Base-by-base conservation (phyloP, 106 monocot species). In the Alisma plantagoaquatica region DNA sequence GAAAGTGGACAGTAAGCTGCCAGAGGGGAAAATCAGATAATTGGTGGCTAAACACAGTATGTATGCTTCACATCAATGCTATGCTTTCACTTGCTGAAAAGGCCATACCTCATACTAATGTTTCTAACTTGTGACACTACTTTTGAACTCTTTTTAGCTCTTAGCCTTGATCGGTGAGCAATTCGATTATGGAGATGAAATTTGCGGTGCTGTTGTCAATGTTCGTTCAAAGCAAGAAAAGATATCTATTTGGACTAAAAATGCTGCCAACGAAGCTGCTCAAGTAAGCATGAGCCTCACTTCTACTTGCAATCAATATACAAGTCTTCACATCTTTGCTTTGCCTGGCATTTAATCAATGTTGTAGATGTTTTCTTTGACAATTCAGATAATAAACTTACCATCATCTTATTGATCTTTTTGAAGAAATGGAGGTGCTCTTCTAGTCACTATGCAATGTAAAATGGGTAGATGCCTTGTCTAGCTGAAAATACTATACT, bases 101-200 rank as follows among this genome's bases (percentile, higher is more conserved):
- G n/a, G n/a, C n/a, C 7, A 15, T 38, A 53, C 35, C 31, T 38
- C 23, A 7, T 1, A 27, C 41, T 49, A 17, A 12, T 41, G n/a
- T 28, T 35, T 17, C 41, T 31, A 26, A 19, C 3, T 6, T 61
- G 10, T 43, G 26, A 22, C 2, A 58, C 29, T 32, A 14, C 6
- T 56, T 53, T 23, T 56, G 16, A 29, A 20, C 49, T 30, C 30
- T 16, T 21, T 8, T 38, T 55, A 93, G 93, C 46, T 87, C 23
- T 60, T 94, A 43, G 87, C 83, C 29, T 77, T 94, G 75, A 94
- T 94, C 53, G 93, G 93, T 10, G 93, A 94, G 62, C 93, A 94
- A 54, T 94, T 94, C 42, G 87, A 87, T 19, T 60, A 77, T 75
- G 87, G 87, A 22, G 83, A 94, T 74, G 82, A 94, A 60, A 87